These are phyloP conservation scores for Ustilago vetiveriae DNA, from an alignment of 1,284 basidiomycete species.

Conservation along the genomic window DNA sequence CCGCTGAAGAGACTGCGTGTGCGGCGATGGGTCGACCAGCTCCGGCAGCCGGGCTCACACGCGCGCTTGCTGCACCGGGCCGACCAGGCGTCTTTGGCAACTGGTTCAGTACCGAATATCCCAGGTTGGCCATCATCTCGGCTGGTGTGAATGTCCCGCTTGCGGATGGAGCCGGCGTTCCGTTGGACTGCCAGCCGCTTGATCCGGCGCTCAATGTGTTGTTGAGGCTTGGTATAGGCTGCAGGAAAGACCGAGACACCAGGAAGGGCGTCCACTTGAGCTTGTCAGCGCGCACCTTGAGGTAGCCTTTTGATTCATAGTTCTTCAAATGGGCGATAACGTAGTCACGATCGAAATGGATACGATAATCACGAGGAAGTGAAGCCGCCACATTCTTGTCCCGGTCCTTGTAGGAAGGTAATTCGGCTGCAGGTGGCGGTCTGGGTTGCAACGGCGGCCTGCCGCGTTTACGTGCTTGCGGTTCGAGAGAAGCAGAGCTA, in stretches of 20 bases:
- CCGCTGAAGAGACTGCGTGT: conserved; percentile 2
- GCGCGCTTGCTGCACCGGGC: conserved; percentile 11
- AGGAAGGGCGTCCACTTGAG: conserved; percentile 96
- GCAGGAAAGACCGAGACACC: conserved; percentile 71
- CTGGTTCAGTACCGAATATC: conserved; percentile 36
- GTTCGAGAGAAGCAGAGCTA: background rate
- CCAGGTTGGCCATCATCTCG: conserved; percentile 43
- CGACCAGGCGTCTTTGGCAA: conserved; percentile 33
- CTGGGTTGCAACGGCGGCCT: conserved; percentile 27
- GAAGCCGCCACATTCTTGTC: conserved; percentile 69
- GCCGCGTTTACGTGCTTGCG: conserved; percentile 33
- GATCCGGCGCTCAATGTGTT: conserved; percentile 7
- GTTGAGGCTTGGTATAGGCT: conserved; percentile 16
- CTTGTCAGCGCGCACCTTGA: conserved; percentile 82
- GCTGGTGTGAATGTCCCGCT: conserved; percentile 30
- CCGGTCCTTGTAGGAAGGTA: conserved; percentile 40
- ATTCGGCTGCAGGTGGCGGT: conserved; percentile 18
- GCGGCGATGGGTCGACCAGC: conserved; percentile 7
- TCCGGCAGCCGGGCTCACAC: conserved; percentile 21
- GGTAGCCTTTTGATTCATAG: conserved; percentile 83
- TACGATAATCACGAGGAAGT: conserved; percentile 79
- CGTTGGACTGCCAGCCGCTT: conserved; percentile 12
- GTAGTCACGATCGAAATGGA: conserved; percentile 78
- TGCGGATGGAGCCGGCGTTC: conserved; percentile 25
- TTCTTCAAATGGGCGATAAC: conserved; percentile 76